Conservation (phyloP, 768 basidiomycete species). For the Trametes maxima region DNA sequence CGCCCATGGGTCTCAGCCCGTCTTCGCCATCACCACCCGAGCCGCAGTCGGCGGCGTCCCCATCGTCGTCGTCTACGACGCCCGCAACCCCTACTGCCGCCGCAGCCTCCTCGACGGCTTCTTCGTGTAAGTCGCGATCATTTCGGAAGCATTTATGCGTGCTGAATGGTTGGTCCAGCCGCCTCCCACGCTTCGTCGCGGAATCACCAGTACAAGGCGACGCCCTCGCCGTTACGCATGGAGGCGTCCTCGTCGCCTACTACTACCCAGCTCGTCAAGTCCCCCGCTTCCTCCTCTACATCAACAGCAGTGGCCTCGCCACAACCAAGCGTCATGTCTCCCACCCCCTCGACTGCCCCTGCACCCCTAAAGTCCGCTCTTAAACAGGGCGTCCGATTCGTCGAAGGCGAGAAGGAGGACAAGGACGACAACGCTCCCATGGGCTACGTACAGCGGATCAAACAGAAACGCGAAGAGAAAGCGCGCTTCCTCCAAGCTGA, state of each 20-base stretch:
- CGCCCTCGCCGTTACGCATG: conserved; percentile 35
- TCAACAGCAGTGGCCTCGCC: conserved; percentile 5
- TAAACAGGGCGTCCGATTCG: conserved; percentile 21
- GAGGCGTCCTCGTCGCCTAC: conserved; percentile 22
- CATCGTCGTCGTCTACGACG: conserved; percentile 12
- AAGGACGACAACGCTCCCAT: conserved; percentile 60
- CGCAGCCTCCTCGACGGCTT: neutral
- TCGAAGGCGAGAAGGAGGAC: conserved; percentile 18
- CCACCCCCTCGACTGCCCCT: conserved; percentile 8
- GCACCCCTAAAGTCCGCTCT: conserved; percentile 17
- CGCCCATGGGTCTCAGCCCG: conserved; percentile 13
- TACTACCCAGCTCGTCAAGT: neutral
- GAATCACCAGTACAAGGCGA: conserved; percentile 28
- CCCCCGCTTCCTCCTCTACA: neutral
- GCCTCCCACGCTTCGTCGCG: conserved; percentile 24
- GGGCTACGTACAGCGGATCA: conserved; percentile 68
- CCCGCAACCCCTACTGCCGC: neutral
- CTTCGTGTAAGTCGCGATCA: conserved; percentile 6
- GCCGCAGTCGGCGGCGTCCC: conserved; percentile 9
- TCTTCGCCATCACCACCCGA: conserved; percentile 2
- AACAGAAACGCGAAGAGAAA: conserved; percentile 75
- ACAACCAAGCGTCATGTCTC: conserved; percentile 1
- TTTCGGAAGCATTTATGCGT: neutral
- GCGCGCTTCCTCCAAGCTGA: conserved; percentile 63
- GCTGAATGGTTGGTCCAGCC: conserved; percentile 4